These are phyloP conservation scores for Cladorrhinum samala DNA, from an alignment of 495 filamentous ascomycete genomes.

Conservation along the genomic window DNA sequence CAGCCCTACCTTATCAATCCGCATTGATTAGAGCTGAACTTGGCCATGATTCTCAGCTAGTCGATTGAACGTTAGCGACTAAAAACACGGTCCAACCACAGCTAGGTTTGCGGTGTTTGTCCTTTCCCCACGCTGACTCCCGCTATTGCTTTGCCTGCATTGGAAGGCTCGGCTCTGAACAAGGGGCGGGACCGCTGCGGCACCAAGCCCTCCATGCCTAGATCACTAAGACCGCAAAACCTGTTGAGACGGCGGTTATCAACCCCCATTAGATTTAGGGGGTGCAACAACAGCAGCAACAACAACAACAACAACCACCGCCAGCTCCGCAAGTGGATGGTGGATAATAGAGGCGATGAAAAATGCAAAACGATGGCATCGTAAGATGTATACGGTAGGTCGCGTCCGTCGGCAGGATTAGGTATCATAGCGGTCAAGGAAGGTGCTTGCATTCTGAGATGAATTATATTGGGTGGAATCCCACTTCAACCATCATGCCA, in stretches of 20 bases:
- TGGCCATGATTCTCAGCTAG: background rate
- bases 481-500: background rate
- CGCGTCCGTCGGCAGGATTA: background rate
- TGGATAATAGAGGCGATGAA: background rate
- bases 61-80: background rate
- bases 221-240: background rate
- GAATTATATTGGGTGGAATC: too few relatives aligned
- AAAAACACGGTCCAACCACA: background rate
- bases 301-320: too few relatives aligned
- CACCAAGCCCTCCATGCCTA: background rate
- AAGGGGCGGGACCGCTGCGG: background rate
- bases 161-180: background rate
- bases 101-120: too few relatives aligned
- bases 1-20: background rate
- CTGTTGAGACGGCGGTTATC: background rate
- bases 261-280: too few relatives aligned
- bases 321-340: background rate
- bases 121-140: background rate
- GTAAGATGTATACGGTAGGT: background rate
- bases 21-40: background rate
- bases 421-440: conserved; percentile 1
- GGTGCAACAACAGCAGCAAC: too few relatives aligned
- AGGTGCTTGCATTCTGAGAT: conserved; percentile 1
- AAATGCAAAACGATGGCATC: background rate
- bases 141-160: background rate